Evolutionary conservation across 768 basidiomycete genomes (phyloP).

Genomic region (Boletus barrowsii): DNA sequence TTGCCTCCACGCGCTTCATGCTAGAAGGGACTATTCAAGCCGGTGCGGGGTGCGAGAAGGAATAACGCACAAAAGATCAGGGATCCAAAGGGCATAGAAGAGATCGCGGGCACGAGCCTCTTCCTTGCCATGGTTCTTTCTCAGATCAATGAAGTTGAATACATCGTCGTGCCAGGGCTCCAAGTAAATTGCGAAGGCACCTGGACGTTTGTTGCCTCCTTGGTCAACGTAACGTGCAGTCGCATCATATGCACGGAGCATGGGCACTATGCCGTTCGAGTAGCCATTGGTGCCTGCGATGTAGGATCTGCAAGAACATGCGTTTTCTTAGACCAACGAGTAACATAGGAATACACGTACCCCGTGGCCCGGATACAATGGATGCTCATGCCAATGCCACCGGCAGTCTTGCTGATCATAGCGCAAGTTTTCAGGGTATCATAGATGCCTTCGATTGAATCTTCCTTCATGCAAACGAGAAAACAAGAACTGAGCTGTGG

Average conservation of each 20-base stretch:
- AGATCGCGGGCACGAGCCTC: constrained; percentile 94
- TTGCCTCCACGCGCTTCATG: constrained; percentile 94
- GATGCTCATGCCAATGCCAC: constrained; percentile 94
- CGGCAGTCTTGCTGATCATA: constrained; percentile 99
- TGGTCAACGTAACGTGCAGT: constrained; percentile 99
- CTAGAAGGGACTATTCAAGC: constrained; percentile 35
- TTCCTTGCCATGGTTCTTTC: constrained; percentile 99
- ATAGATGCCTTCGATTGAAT: constrained; percentile 98
- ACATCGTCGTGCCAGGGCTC: constrained; percentile 99
- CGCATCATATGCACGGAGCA: constrained; percentile 97
- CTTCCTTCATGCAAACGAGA: constrained; percentile 97
- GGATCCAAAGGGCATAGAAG: constrained; percentile 98
- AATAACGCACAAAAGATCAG: constrained; percentile 82
- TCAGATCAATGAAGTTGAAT: constrained; percentile 94
- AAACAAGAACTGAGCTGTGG: constrained; percentile 97
- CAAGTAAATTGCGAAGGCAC: constrained; percentile 96
- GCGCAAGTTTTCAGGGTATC: constrained; percentile 98
- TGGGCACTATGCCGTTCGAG: constrained; percentile 98
- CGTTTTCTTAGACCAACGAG: neutral
- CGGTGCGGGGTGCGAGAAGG: too few species aligned
- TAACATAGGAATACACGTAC: constrained; percentile 39
- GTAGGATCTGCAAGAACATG: constrained; percentile 64
- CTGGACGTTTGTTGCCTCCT: constrained; percentile 98
- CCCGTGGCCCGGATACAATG: constrained; percentile 96
- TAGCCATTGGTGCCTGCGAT: constrained; percentile 99